A percentile compares a stretch with the other conserved stretches of the same genome.
These are phyloP conservation scores for Leishmania gerbilli DNA, from an alignment of 208 protist species.

Conservation along the genomic window DNA sequence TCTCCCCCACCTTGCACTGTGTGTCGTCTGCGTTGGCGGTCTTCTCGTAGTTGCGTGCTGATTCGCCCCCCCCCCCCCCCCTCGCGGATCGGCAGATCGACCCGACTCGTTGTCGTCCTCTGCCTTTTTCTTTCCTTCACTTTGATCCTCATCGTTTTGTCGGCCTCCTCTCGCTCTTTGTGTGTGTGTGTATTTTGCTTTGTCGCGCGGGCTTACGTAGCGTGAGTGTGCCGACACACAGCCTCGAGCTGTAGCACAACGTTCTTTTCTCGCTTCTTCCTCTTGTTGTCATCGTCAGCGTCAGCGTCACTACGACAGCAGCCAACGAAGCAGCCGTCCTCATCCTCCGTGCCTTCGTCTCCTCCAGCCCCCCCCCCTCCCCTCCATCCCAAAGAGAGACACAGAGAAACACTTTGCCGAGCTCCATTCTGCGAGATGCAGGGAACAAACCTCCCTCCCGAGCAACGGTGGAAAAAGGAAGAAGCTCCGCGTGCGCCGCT, in stretches of 20 bases:
- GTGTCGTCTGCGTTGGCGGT: not conserved
- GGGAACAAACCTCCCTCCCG: not conserved
- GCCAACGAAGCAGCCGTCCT: not conserved
- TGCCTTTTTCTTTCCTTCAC: not conserved
- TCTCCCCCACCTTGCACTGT: not conserved
- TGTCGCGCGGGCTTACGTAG: not conserved
- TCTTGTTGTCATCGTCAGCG: not conserved
- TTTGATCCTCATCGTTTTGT: not conserved
- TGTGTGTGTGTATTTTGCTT: not conserved
- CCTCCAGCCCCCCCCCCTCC: not conserved
- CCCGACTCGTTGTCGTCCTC: not conserved
- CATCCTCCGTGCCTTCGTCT: not conserved
- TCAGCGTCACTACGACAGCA: not conserved
- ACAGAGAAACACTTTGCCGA: not conserved
- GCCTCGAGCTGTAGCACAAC: no score
- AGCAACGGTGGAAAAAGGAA: not conserved
- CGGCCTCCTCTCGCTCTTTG: not conserved
- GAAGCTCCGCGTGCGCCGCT: conserved; percentile 3
- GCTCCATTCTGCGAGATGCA: not conserved
- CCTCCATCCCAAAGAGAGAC: not conserved
- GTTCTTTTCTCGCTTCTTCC: not conserved
- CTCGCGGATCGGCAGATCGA: not conserved
- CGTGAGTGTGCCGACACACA: not conserved
- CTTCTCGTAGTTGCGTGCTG: not conserved
- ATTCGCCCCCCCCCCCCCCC: not conserved